Base-by-base conservation (phyloP, 176 grass and related monocot genomes). In the Carex cristatella region DNA sequence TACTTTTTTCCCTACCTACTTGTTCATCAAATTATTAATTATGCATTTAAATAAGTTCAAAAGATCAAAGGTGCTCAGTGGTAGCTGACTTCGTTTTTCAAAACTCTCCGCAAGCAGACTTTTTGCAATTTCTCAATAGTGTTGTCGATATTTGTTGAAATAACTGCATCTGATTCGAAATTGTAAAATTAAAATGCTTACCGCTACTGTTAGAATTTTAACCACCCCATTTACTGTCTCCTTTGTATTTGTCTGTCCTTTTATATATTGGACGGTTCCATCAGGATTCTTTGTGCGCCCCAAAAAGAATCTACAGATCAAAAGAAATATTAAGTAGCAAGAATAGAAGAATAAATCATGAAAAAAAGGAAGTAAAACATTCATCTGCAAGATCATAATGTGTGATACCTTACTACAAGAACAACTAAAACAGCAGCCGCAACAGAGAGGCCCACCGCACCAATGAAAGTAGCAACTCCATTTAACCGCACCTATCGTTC, bases 391-490 rank as follows among this genome's bases (percentile, higher is more conserved):
- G 79, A 19, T 44, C 42, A 37, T 82, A 18, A 33, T n/a, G 10
- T 69, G 66, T 63, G 16, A 14, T 95, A 92, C 96, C 96, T 93
- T 55, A 68, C 93, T 58, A 99, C 48, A 81, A 99, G 93, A 18
- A 99, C 91, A 60, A 99, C 5, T 5, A 99, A 87, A 88, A 95
- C 91, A 4, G 32, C 85, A 79, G 84, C 76, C 15, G 93, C 96
- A 80, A 99, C 87, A 89, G 85, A 75, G 33, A 99, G 88, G 75
- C 96, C 96, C 64, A 95, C 88, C 30, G 93, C 91, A 49, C 93
- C 96, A 84, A 99, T 94, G 84, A 95, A 99, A 74, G 93, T 99
- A 69, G 96, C 96, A 5, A 95, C 87, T 65, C 96, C 96, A 88
- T 99, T 99, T 80, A 99, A 84, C 61, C 93, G 91, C 80, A 99